phyloP scores from a whole-genome alignment of 768 basidiomycete genomes.

The Leccinum imitatum region DNA sequence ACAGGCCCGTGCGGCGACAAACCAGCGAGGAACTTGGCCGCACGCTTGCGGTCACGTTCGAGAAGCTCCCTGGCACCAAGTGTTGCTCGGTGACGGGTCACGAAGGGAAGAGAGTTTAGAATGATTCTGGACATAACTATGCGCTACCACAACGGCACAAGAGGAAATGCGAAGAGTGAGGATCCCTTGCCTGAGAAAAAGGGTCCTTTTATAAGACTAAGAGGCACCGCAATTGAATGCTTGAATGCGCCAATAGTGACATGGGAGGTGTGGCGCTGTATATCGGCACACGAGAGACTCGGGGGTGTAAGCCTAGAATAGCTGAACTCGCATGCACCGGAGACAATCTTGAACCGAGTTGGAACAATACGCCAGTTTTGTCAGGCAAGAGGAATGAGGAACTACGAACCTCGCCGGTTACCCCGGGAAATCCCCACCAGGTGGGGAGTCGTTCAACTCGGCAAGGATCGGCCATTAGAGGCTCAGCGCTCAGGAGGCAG shows the following conservation, averaged over 20 bases:
- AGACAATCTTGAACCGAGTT: background rate
- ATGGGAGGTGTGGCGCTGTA: background rate
- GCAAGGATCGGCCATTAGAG: background rate
- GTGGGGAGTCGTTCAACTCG: background rate
- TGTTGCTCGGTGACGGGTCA: conserved; percentile 39
- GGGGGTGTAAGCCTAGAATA: background rate
- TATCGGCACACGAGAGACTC: background rate
- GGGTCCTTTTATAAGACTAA: conserved; percentile 20
- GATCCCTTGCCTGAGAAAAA: background rate
- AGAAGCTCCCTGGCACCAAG: conserved; percentile 49
- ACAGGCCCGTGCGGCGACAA: conserved; percentile 54
- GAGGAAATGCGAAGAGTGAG: background rate
- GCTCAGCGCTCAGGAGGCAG: background rate
- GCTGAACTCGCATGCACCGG: background rate
- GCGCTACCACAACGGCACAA: background rate
- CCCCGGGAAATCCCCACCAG: background rate
- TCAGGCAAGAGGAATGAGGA: background rate
- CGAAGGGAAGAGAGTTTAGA: conserved; percentile 44
- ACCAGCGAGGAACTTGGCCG: conserved; percentile 54
- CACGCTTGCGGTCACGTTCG: conserved; percentile 52
- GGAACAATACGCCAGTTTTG: background rate
- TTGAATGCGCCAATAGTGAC: background rate
- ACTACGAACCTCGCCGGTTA: background rate
- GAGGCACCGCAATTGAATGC: background rate
- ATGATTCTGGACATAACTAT: conserved; percentile 38